These are phyloP conservation scores for Puccinia polysora DNA, from an alignment of 1,284 basidiomycete species.

Conservation along the genomic window DNA sequence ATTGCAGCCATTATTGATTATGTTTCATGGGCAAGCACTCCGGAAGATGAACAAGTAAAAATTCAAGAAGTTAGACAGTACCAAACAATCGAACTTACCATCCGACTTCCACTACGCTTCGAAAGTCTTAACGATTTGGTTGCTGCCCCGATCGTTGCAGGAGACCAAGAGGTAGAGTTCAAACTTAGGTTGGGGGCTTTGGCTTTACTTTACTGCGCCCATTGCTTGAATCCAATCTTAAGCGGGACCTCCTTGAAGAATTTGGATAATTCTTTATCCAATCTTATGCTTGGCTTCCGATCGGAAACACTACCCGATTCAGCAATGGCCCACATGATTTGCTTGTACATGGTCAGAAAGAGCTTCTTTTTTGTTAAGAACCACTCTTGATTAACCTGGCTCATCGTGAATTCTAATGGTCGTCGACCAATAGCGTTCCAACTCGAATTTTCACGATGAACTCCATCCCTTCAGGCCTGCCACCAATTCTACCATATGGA, in stretches of 20 bases:
- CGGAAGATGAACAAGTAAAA: no score
- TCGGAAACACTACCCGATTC: not conserved
- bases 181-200: constrained; percentile 8
- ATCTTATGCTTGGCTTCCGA: not conserved
- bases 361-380: not conserved
- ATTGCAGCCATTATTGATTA: constrained; percentile 36
- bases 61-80: not conserved
- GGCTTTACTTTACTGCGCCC: constrained; percentile 7
- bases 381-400: no score
- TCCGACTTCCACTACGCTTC: not conserved
- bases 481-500: constrained; percentile 8
- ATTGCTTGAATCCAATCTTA: constrained; percentile 12
- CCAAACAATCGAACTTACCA: constrained; percentile 16
- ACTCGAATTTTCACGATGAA: constrained; percentile 9
- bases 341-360: constrained; percentile 6
- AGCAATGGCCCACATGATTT: constrained; percentile 8
- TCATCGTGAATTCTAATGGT: not conserved
- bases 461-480: constrained; percentile 3
- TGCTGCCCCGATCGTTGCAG: not conserved
- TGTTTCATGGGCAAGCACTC: no score
- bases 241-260: not conserved
- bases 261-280: not conserved
- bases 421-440: not conserved
- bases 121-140: constrained; percentile 9
- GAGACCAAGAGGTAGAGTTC: not conserved